A percentile compares a stretch with the other conserved stretches of the same genome.
Conservation (phyloP, 345 rosid genomes). For the Arabidopsis arenosa region DNA sequence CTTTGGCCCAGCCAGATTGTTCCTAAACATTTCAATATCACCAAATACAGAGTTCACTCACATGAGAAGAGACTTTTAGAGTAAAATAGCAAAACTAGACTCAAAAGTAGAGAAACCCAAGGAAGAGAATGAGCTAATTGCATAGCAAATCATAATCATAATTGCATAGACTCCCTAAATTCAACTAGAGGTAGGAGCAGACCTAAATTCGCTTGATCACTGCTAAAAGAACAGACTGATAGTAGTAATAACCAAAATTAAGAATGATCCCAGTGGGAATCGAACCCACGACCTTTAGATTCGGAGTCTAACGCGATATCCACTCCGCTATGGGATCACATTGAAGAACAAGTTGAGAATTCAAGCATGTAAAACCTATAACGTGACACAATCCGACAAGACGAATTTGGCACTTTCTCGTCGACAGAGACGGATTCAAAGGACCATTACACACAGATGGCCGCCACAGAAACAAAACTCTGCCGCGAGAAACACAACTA, state of each 20-base stretch:
- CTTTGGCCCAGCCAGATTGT: not conserved
- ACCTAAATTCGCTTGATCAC: not conserved
- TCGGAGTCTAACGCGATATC: slow-evolving; percentile 99
- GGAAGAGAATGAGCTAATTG: not conserved
- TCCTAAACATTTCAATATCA: not conserved
- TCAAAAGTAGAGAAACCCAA: not conserved
- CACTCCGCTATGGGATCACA: slow-evolving; percentile 98
- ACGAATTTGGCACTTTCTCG: slow-evolving; percentile 25
- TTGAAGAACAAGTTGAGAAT: slow-evolving; percentile 9
- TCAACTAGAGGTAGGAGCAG: not conserved
- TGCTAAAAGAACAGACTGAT: not conserved
- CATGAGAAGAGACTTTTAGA: not conserved
- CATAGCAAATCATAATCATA: slow-evolving; percentile 7
- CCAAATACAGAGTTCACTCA: not conserved
- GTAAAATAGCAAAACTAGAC: slow-evolving; percentile 5
- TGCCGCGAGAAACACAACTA: slow-evolving; percentile 9
- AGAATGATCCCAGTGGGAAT: slow-evolving; percentile 93
- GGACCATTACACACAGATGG: slow-evolving; percentile 32
- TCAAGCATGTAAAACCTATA: slow-evolving; percentile 18
- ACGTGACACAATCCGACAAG: slow-evolving; percentile 44
- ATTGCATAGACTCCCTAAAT: not conserved
- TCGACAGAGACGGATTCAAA: slow-evolving; percentile 36
- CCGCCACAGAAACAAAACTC: slow-evolving; percentile 2
- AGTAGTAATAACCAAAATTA: not conserved
- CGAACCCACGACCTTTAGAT: slow-evolving; percentile 99